Evolutionary conservation across 2,329 filamentous ascomycete species (phyloP), one percentile per base, ranked within the genome.

Genomic region (Seiridium cupressi): DNA sequence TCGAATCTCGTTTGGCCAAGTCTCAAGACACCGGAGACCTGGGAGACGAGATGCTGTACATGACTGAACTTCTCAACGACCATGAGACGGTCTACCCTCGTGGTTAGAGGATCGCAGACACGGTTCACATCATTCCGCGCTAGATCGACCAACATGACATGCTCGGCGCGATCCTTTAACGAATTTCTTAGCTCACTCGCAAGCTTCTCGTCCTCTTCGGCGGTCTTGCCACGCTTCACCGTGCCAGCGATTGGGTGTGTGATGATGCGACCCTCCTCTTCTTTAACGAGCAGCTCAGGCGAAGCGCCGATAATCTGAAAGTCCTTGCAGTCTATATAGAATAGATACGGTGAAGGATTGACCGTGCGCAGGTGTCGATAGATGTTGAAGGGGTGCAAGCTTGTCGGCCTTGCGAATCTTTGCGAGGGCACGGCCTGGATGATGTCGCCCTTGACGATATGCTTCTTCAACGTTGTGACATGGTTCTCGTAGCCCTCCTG

Each of bases 231-330:
- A 67, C 95, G 87, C 77, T 91, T 93, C 59, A 98, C 93, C 0
- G 95, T 99, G 58, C 95, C 95, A 10, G 95, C 95, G 72, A 99
- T 99, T 6, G 95, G 94, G 75, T 99, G 95, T 32, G 93, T 98
- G 72, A 98, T 92, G 72, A 99, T 90, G 57, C 92, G 86, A 34
- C 93, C 92, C 44, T 84, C 84, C 72, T 97, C 93, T 65, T 90
- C 88, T 78, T 97, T 97, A 70, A 97, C 94, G 51, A 99, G 86
- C 62, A 98, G 85, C 77, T 99, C 95, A 1, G 95, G 95, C 60
- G 92, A 96, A 44, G 95, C 95, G 61, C 95, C 95, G 10, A 99
- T 90, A 66, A 99, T 93, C 73, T 97, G 91, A 77, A 99, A 98
- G 70, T 92, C 90, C 62, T 85, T 84, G 77, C 94, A 98, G 74